phyloP scores from a whole-genome alignment of 495 filamentous ascomycete species.

The Talaromyces borbonicus region DNA sequence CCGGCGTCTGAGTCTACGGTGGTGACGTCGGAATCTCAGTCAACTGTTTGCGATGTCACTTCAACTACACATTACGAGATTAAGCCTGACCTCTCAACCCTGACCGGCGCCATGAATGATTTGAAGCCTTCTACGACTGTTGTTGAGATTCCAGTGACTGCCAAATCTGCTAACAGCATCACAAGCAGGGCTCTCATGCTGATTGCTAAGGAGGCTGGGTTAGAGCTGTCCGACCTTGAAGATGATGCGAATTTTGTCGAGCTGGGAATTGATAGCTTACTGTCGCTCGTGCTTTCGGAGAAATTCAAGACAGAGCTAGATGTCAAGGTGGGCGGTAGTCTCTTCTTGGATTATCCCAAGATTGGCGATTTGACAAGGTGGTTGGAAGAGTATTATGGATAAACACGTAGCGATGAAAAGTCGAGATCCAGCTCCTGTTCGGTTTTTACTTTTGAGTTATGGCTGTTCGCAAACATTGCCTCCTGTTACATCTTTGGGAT shows the following conservation, averaged over 20 bases:
- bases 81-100: too few relatives aligned
- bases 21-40: too few relatives aligned
- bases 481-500: too few relatives aligned
- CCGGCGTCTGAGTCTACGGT: too few relatives aligned
- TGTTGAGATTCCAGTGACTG: not conserved
- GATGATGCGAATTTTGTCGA: constrained; percentile 22
- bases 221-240: constrained; percentile 21
- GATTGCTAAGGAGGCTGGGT: constrained; percentile 28
- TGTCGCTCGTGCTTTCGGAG: constrained; percentile 30
- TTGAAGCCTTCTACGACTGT: too few relatives aligned
- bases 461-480: too few relatives aligned
- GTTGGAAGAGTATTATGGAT: constrained; percentile 12
- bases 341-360: constrained; percentile 34
- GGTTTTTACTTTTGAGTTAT: too few relatives aligned
- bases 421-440: too few relatives aligned
- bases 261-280: constrained; percentile 33
- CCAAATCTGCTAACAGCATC: not conserved
- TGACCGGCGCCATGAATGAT: too few relatives aligned
- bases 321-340: constrained; percentile 20
- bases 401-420: too few relatives aligned
- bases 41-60: too few relatives aligned
- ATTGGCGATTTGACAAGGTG: constrained; percentile 27
- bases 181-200: constrained; percentile 16
- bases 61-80: too few relatives aligned
- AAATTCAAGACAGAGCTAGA: constrained; percentile 23